These are phyloP conservation scores for Aphanocladium album DNA, from an alignment of 2,329 filamentous ascomycete species.

Conservation along the genomic window DNA sequence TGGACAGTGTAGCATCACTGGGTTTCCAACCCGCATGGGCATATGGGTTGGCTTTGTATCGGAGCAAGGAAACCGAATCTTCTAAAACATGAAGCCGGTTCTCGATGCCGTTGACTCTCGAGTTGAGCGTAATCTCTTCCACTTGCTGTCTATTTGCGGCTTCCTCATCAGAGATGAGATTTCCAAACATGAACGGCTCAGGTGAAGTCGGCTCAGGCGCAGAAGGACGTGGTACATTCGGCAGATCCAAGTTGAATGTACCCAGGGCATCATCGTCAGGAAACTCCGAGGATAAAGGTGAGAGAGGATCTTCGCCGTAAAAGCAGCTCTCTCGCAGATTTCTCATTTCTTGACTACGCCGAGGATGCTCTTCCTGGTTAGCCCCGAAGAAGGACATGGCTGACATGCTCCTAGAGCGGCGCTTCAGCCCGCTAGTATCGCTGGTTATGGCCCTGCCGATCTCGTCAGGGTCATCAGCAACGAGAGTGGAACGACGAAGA, in stretches of 20 bases:
- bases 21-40: background rate
- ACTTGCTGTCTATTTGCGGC: conserved; percentile 3
- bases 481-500: conserved; percentile 25
- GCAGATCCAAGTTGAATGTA: conserved; percentile 2
- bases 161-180: background rate
- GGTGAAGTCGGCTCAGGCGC: background rate
- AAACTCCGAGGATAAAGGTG: conserved; percentile 45
- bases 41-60: conserved; percentile 6
- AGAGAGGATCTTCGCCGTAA: conserved; percentile 38
- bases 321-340: conserved; percentile 60
- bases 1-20: background rate
- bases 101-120: conserved; percentile 8
- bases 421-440: conserved; percentile 42
- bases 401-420: conserved; percentile 56
- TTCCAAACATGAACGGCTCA: background rate
- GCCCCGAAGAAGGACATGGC: conserved; percentile 42
- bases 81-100: conserved; percentile 6
- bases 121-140: background rate
- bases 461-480: conserved; percentile 40
- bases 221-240: background rate
- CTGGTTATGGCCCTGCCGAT: conserved; percentile 61
- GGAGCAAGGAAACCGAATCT: background rate
- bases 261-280: conserved; percentile 30
- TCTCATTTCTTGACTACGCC: conserved; percentile 59
- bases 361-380: conserved; percentile 33